Base-by-base conservation (phyloP, 306 rosid genomes). In the Prunus mume region DNA sequence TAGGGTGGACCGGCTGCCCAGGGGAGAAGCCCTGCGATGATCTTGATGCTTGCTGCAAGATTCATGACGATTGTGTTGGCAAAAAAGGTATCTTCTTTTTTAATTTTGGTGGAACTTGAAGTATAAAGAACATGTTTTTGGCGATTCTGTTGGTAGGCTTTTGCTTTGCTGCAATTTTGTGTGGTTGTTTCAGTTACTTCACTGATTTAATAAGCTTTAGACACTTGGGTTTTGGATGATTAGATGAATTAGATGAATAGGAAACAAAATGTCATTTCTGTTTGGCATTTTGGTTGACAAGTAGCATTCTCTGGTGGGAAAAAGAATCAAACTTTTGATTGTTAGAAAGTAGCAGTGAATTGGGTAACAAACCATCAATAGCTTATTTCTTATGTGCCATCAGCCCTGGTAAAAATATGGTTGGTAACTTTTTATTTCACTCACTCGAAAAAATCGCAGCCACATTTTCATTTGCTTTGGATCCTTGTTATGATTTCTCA, bases 11-110 rank as follows among this genome's bases (percentile, higher is more conserved):
- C 38, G 97, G 98, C 60, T 93, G 98, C 75, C 77, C 89, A 2
- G 97, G 96, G 18, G 91, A 93, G 88, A 75, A 88, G 62, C 98
- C 98, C 1, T 93, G 98, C 74, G 97, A 93, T 71, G 94, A 85
- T 76, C 82, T 90, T n/a, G 98, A 93, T 76, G 94, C 91, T 73
- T 93, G 98, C 87, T 93, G 98, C 83, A 86, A 90, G 89, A 69
- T 28, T 67, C 98, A 93, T 72, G 98, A 93, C 19, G 85, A 90
- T 1, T 93, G 97, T 58, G 97, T 93, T 65, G 87, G 58, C 20
- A 73, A 69, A 72, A 84, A 77, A 5, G 98, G 98, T 93, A 70
- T 47, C 13, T 34, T 41, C 22, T 38, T 22, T 74, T 15, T 52
- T 6, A n/a, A 7, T 24, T 6, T 58, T 12, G 32, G 24, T 58